Base-by-base conservation (phyloP, 1,284 basidiomycete genomes). In the Rhodofomes roseus region DNA sequence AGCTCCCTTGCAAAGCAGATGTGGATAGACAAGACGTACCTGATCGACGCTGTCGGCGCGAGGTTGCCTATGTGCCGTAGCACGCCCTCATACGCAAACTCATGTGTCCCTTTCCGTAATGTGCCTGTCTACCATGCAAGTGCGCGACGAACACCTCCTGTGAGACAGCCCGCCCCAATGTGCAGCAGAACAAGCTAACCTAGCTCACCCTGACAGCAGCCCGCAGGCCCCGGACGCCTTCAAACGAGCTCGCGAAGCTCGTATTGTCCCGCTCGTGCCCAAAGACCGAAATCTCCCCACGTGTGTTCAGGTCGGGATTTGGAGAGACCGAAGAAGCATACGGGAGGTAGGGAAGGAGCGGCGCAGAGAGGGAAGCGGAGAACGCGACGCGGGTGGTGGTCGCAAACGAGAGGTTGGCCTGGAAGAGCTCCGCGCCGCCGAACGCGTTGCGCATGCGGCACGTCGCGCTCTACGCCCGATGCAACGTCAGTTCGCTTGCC, bases 381-480 rank as follows among this genome's bases (percentile, higher is more conserved):
- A 94, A 96, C 0, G 95, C 86, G 57, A 89, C 86, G 60, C 87
- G 85, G 0, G 95, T 99, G 69, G 92, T 90, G 0, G 95, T 97
- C 0, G 96, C 97, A 16, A 92, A 80, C 0, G 95, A 86, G 1
- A 93, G 76, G 61, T 90, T 91, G 7, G 90, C 92, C 70, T 96
- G 92, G 60, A 99, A 78, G 0, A 84, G 85, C 74, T 99, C 97
- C 22, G 90, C 96, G 2, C 94, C 93, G 27, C 97, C 96, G 67
- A 98, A 91, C 5, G 92, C 82, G 74, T 99, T 99, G 18, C 92
- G 82, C 37, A 96, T 76, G 55, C 90, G 86, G 18, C 84, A 93
- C 6, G 90, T 92, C 41, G 89, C 83, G 59, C 89, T 93, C 88
- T 90, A 14, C 8, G n/a, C n/a, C n/a, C n/a, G n/a, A n/a, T 52